Percentiles rank a stretch among this genome's conserved stretches.
Conservation (phyloP, 805 yeast species). For the Candida boidinii region DNA sequence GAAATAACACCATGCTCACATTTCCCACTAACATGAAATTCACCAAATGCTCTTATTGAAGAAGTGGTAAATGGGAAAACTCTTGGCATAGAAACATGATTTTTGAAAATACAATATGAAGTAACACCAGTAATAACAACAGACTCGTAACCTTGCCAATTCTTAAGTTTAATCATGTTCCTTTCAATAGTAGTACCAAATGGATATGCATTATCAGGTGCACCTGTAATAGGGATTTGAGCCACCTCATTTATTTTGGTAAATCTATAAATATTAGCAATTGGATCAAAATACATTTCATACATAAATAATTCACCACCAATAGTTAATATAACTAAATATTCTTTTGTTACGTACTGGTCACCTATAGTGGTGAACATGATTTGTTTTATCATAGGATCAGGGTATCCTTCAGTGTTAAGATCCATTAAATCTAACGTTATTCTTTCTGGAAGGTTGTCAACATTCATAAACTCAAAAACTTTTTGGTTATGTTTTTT, state of each 20-base stretch:
- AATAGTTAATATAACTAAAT: constrained; percentile 61
- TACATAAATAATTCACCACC: constrained; percentile 77
- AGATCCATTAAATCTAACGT: constrained; percentile 40
- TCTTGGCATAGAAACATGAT: constrained; percentile 54
- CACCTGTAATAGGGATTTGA: constrained; percentile 53
- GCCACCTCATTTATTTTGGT: constrained; percentile 34
- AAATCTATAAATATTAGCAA: constrained; percentile 29
- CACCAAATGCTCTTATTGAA: constrained; percentile 60
- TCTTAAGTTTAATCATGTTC: constrained; percentile 49
- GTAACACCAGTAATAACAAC: constrained; percentile 68
- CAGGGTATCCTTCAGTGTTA: constrained; percentile 45
- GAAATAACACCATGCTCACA: constrained; percentile 39
- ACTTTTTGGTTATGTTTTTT: constrained; percentile 46
- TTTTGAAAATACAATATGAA: constrained; percentile 62
- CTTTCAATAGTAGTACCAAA: constrained; percentile 65
- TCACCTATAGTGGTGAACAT: constrained; percentile 62
- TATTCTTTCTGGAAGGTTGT: constrained; percentile 35
- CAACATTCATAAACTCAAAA: constrained; percentile 41
- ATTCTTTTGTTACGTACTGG: constrained; percentile 42
- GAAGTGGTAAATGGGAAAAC: constrained; percentile 58
- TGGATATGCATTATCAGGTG: constrained; percentile 70
- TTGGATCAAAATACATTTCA: constrained; percentile 38
- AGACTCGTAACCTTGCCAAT: constrained; percentile 48
- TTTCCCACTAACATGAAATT: constrained; percentile 29
- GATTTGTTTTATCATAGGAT: constrained; percentile 66